Conservation (phyloP, 345 rosid genomes). For the Litchi chinensis region DNA sequence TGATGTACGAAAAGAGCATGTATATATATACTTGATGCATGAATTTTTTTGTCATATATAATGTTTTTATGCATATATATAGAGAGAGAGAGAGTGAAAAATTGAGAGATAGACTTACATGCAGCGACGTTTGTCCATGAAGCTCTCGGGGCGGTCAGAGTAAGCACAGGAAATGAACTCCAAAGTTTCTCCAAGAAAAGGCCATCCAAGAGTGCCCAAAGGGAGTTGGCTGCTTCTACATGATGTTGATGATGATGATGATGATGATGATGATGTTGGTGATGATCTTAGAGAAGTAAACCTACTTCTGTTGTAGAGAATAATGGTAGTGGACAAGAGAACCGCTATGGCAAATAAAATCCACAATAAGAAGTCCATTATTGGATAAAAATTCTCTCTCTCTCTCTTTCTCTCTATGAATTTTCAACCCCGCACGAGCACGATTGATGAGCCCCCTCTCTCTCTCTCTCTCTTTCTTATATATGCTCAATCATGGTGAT, state of each 20-base stretch:
- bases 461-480: conserved; percentile 28
- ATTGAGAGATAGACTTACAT: conserved; percentile 39
- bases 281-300: conserved; percentile 14
- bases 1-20: too few relatives aligned
- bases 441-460: conserved; percentile 26
- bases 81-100: background rate
- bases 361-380: conserved; percentile 45
- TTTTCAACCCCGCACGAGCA: conserved; percentile 24
- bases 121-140: conserved; percentile 83
- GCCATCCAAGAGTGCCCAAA: conserved; percentile 83
- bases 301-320: conserved; percentile 38
- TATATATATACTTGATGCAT: too few relatives aligned
- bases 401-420: conserved; percentile 25
- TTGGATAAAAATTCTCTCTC: conserved; percentile 25
- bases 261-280: conserved; percentile 8
- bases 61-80: too few relatives aligned
- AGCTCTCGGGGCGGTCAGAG: conserved; percentile 85
- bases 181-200: conserved; percentile 83
- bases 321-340: conserved; percentile 28
- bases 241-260: background rate
- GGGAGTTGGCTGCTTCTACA: conserved; percentile 42
- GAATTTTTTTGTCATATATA: too few relatives aligned
- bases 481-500: conserved; percentile 29
- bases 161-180: conserved; percentile 83
- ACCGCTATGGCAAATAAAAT: conserved; percentile 32